phyloP scores from a whole-genome alignment of 2,329 filamentous ascomycete genomes.

The Fusarium nelsonii region DNA sequence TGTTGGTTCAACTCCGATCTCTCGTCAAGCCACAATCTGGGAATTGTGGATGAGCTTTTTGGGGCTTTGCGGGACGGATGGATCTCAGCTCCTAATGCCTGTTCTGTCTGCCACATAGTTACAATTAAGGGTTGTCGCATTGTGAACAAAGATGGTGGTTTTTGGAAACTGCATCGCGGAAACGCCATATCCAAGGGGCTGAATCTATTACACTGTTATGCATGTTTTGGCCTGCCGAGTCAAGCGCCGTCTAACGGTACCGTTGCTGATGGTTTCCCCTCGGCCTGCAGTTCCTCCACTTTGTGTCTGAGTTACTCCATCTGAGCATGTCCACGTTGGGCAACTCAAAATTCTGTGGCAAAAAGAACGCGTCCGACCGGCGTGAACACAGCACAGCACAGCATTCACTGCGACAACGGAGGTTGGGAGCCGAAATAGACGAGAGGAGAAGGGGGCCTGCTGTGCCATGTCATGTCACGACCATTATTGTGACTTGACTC shows the following conservation, averaged over 20 bases:
- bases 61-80: constrained; percentile 1
- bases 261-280: constrained; percentile 7
- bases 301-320: constrained; percentile 19
- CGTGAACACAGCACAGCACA: constrained; percentile 5
- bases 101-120: not conserved
- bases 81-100: constrained; percentile 7
- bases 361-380: constrained; percentile 24
- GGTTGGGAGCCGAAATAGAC: constrained; percentile 26
- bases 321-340: constrained; percentile 20
- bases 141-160: constrained; percentile 1
- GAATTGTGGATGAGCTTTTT: constrained; percentile 1
- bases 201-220: not conserved
- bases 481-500: constrained; percentile 7
- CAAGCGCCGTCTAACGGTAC: constrained; percentile 12
- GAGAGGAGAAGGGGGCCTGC: constrained; percentile 7
- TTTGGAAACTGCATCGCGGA: not conserved
- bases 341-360: constrained; percentile 25
- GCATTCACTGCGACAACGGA: constrained; percentile 8
- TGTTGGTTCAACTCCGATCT: constrained; percentile 23
- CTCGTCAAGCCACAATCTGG: constrained; percentile 18
- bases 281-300: constrained; percentile 19
- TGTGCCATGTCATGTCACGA: constrained; percentile 14
- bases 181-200: not conserved
- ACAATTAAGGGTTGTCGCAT: constrained; percentile 2
- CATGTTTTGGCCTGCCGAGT: constrained; percentile 13